Base-by-base conservation (phyloP, 2,329 filamentous ascomycete species). In the Scytalidium sp. region DNA sequence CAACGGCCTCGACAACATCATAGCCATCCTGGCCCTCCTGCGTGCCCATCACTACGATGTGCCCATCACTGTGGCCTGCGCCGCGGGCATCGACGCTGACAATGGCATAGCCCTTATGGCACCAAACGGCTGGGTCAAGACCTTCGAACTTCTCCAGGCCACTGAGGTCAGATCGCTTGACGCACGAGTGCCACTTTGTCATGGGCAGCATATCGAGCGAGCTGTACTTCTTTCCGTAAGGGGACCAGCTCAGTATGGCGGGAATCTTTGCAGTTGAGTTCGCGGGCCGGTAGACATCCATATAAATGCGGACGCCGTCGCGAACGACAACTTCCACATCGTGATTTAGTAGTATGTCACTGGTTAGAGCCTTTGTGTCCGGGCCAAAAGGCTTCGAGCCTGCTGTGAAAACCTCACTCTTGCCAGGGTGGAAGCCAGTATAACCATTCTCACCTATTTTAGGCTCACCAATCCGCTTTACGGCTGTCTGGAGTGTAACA, bases 11-110 rank as follows among this genome's bases (percentile, higher is more conserved):
- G 23, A 64, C 50, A 21, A 50, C 50, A 45, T 66, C 63, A 41
- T 62, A 58, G 1, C 59, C 57, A 47, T 64, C 63, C 22, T 59
- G 46, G 11, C 49, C 62, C 40, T 64, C 60, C 32, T 57, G 55
- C 1, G 45, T 41, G 2, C 61, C 61, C 51, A 46, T 52, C 13
- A 56, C 49, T 2, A 40, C 47, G 25, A 62, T 49, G 27, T 45
- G 32, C 10, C 62, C 62, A 20, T 61, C 60, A 13, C 46, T 52
- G 44, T 61, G 49, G 3, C 52, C 50, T 8, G 52, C 45, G 2
- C 60, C 60, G 15, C 60, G 49, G 7, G 52, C 21, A 50, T 63
- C 59, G 17, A 57, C 47, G 46, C 60, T 61, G 23, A 65, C 47
- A 25, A 64, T 43, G 4, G 61, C 61, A 45, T 61, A 64, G 13